Conservation (phyloP, 2,329 filamentous ascomycete genomes). For the Hypoxylon sp. region DNA sequence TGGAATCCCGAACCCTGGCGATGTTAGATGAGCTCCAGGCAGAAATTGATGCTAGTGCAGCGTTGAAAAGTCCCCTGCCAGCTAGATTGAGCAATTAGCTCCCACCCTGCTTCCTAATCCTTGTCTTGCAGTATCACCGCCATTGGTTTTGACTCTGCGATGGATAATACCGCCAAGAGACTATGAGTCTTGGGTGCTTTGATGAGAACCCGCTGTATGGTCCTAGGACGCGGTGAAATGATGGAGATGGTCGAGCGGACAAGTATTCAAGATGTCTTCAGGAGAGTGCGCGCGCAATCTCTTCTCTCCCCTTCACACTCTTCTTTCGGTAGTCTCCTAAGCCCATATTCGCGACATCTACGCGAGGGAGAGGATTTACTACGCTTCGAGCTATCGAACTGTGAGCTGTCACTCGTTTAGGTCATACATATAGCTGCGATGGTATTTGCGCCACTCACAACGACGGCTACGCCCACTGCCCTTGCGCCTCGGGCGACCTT, state of each 20-base stretch:
- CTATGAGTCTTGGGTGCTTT: slow-evolving; percentile 9
- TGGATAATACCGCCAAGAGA: slow-evolving; percentile 23
- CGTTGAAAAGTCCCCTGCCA: slow-evolving; percentile 11
- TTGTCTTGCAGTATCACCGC: slow-evolving; percentile 18
- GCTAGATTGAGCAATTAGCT: slow-evolving; percentile 17
- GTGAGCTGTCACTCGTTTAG: slow-evolving; percentile 19
- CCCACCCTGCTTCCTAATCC: slow-evolving; percentile 1
- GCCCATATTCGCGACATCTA: neutral
- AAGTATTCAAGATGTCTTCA: neutral
- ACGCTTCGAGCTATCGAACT: neutral
- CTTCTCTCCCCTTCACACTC: neutral
- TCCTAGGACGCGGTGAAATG: neutral
- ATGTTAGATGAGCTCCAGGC: neutral
- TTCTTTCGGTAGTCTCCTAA: neutral
- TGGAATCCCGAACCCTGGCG: neutral
- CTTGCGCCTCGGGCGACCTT: slow-evolving; percentile 29
- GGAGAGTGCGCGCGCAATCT: neutral
- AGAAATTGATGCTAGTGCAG: no score
- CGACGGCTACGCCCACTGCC: slow-evolving; percentile 16
- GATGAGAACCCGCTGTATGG: slow-evolving; percentile 9
- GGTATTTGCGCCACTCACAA: slow-evolving; percentile 31
- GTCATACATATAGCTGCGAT: slow-evolving; percentile 12
- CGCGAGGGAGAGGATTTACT: neutral
- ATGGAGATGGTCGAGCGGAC: neutral
- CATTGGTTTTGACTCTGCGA: slow-evolving; percentile 22